phyloP scores from a whole-genome alignment of 371 early-diverging fungal genomes.

The Apophysomyces trapeziformis region DNA sequence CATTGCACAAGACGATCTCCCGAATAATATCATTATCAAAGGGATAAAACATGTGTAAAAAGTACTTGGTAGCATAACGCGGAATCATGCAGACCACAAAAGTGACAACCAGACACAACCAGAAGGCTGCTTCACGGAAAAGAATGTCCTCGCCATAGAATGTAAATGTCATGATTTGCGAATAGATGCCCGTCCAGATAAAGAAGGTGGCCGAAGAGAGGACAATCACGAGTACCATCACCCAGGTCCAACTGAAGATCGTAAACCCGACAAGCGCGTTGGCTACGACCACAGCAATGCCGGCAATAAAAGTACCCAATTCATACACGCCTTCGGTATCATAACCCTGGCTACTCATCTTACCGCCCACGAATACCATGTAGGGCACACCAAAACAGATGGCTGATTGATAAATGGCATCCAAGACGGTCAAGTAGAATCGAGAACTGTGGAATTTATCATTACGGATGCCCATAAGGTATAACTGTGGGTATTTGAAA shows the following conservation, averaged over 20 bases:
- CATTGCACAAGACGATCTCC: conserved; percentile 51
- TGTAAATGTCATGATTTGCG: conserved; percentile 40
- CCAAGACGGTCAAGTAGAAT: conserved; percentile 84
- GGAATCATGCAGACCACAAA: conserved; percentile 60
- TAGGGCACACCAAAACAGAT: conserved; percentile 80
- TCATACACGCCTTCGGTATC: conserved; percentile 71
- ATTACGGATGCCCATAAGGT: conserved; percentile 86
- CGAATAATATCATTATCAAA: conserved; percentile 69
- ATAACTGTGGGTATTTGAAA: conserved; percentile 84
- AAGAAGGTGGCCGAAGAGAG: conserved; percentile 59
- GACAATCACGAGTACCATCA: conserved; percentile 63
- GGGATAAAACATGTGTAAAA: conserved; percentile 57
- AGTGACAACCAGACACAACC: conserved; percentile 53
- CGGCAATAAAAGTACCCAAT: conserved; percentile 82
- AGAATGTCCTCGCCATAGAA: conserved; percentile 58
- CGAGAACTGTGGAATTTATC: conserved; percentile 79
- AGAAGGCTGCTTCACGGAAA: conserved; percentile 59
- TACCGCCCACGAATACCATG: conserved; percentile 54
- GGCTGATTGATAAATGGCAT: conserved; percentile 90
- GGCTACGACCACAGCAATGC: conserved; percentile 76
- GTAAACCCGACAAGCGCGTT: conserved; percentile 86
- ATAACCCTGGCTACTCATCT: conserved; percentile 57
- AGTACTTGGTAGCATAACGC: conserved; percentile 51
- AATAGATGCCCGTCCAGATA: conserved; percentile 60
- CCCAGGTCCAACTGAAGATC: conserved; percentile 83